These are phyloP conservation scores for Pichia manshurica DNA, from an alignment of 805 yeast species.

Conservation along the genomic window DNA sequence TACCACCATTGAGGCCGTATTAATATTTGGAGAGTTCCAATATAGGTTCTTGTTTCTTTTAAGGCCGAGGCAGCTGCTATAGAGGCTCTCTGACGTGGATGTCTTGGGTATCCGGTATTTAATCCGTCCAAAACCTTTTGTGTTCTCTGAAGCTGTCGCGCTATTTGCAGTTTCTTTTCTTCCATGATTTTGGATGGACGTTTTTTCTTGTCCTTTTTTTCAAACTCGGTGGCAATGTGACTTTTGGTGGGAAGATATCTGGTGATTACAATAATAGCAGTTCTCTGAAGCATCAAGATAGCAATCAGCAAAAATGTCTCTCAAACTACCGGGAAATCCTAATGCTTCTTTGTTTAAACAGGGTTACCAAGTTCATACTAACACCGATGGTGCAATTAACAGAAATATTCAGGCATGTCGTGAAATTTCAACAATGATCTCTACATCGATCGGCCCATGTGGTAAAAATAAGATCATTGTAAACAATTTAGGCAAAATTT, in stretches of 20 bases:
- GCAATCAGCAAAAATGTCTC: conserved; percentile 53
- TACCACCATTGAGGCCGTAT: neutral
- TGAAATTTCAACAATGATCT: conserved; percentile 85
- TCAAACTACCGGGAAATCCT: conserved; percentile 88
- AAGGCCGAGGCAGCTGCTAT: no score
- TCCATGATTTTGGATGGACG: neutral
- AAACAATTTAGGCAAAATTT: conserved; percentile 76
- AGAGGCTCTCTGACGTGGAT: no score
- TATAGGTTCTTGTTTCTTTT: no score
- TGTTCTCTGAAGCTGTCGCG: neutral
- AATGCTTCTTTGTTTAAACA: conserved; percentile 91
- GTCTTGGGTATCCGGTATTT: no score
- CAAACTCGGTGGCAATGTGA: conserved; percentile 1
- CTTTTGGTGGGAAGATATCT: neutral
- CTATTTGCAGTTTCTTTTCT: neutral
- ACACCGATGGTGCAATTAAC: conserved; percentile 90
- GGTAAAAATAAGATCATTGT: conserved; percentile 96
- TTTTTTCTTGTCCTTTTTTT: neutral
- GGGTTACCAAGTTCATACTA: conserved; percentile 82
- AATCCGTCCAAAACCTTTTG: neutral
- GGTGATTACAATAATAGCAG: no score
- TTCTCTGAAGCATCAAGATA: neutral
- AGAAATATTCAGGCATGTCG: conserved; percentile 92
- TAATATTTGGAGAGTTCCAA: no score
- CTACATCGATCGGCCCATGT: conserved; percentile 95